Conservation (phyloP, 805 yeast species). For the Starmera caribaea region DNA sequence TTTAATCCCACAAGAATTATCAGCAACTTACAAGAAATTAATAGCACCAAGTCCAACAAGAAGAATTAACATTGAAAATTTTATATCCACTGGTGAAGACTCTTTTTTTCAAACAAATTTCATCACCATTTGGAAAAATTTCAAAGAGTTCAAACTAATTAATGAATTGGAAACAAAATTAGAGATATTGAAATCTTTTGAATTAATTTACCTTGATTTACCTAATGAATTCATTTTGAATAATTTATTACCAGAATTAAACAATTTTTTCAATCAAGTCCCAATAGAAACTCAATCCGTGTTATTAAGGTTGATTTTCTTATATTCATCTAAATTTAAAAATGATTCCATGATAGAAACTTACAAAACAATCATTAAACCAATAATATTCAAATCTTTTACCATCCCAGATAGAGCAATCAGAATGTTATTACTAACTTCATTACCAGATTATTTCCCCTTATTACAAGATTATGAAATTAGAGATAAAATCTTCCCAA, state of each 20-base stretch:
- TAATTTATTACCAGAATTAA: slow-evolving; percentile 64
- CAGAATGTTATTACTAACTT: slow-evolving; percentile 58
- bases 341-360: slow-evolving; percentile 19
- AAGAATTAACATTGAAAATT: slow-evolving; percentile 25
- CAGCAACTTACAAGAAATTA: slow-evolving; percentile 30
- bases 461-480: slow-evolving; percentile 49
- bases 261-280: slow-evolving; percentile 27
- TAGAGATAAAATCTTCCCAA: slow-evolving; percentile 58
- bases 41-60: slow-evolving; percentile 26
- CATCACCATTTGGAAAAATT: slow-evolving; percentile 39
- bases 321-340: slow-evolving; percentile 11
- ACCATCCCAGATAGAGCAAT: slow-evolving; percentile 66
- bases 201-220: slow-evolving; percentile 23
- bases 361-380: slow-evolving; percentile 39
- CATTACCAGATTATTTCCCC: slow-evolving; percentile 45
- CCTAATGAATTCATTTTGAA: slow-evolving; percentile 49
- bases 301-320: slow-evolving; percentile 19
- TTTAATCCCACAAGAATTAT: slow-evolving; percentile 28
- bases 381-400: slow-evolving; percentile 56
- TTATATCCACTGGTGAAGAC: slow-evolving; percentile 16
- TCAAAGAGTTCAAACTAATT: slow-evolving; percentile 48
- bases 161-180: slow-evolving; percentile 41
- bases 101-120: slow-evolving; percentile 32
- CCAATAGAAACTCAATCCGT: slow-evolving; percentile 19
- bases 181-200: slow-evolving; percentile 28